These are phyloP conservation scores for Penicillium corylophilum DNA, from an alignment of 2,329 filamentous ascomycete species.

Conservation along the genomic window DNA sequence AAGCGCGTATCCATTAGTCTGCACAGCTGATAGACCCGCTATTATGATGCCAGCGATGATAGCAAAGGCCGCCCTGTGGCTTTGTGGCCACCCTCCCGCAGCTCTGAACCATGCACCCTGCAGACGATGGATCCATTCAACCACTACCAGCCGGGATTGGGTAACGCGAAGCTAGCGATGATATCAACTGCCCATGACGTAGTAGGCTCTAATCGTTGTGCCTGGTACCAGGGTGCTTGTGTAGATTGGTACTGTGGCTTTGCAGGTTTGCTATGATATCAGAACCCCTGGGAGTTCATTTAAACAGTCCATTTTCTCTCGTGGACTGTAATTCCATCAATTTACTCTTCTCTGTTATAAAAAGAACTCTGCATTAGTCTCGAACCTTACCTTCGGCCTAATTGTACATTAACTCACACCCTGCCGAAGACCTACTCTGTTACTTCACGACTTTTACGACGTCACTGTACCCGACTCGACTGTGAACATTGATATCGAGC, in stretches of 20 bases:
- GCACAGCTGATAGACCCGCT: conserved; percentile 14
- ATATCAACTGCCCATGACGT: conserved; percentile 26
- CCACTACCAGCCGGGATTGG: conserved; percentile 7
- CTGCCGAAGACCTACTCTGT: neutral
- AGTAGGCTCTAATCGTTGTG: conserved; percentile 9
- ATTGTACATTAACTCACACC: conserved; percentile 8
- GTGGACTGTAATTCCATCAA: neutral
- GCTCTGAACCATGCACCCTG: conserved; percentile 16
- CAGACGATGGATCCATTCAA: conserved; percentile 13
- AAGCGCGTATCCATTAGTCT: conserved; percentile 5
- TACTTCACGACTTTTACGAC: conserved; percentile 14
- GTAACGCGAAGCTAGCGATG: conserved; percentile 6
- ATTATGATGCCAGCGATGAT: conserved; percentile 18
- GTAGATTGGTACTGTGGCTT: conserved; percentile 6
- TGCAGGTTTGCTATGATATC: conserved; percentile 13
- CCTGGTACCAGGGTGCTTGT: conserved; percentile 8
- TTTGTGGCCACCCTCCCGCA: conserved; percentile 6
- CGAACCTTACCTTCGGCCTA: conserved; percentile 5
- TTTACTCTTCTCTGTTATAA: neutral
- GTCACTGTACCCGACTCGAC: neutral
- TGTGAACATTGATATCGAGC: neutral
- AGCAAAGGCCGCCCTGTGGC: conserved; percentile 11
- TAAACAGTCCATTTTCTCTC: conserved; percentile 2
- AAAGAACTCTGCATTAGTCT: conserved; percentile 4
- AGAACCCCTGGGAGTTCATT: conserved; percentile 9